phyloP scores from a whole-genome alignment of 768 basidiomycete genomes.

The Thelephora ganbajun region DNA sequence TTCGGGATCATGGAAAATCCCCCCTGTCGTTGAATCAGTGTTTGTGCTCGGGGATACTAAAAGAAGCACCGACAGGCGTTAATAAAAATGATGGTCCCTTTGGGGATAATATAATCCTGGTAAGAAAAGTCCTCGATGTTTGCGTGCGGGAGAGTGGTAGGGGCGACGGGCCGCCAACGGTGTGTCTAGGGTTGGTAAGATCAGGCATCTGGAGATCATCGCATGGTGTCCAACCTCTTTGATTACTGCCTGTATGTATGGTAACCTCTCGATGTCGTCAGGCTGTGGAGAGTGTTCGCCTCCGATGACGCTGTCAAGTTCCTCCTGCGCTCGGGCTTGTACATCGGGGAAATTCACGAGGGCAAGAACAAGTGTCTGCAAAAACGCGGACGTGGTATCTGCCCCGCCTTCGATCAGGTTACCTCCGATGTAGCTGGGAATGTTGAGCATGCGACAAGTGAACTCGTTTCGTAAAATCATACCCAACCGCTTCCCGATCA shows the following conservation, averaged over 20 bases:
- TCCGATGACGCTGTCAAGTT: conserved; percentile 15
- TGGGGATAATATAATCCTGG: neutral
- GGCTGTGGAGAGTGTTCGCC: conserved; percentile 11
- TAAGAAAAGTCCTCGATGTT: neutral
- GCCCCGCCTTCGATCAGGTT: conserved; percentile 19
- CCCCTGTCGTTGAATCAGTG: neutral
- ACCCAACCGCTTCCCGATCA: conserved; percentile 14
- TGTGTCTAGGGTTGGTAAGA: neutral
- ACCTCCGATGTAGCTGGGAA: conserved; percentile 17
- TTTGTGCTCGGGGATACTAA: no score
- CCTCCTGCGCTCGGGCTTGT: conserved; percentile 15
- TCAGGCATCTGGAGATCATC: neutral
- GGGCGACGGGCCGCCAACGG: neutral
- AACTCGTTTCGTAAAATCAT: conserved; percentile 1
- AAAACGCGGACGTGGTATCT: conserved; percentile 13
- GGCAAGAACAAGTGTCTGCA: conserved; percentile 11
- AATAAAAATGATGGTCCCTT: neutral
- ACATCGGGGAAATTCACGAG: conserved; percentile 13
- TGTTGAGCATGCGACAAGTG: neutral
- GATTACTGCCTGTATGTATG: conserved; percentile 16
- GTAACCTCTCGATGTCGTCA: conserved; percentile 14
- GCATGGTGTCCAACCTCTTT: conserved; percentile 3
- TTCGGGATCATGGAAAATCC: conserved; percentile 51
- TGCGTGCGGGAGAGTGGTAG: neutral
- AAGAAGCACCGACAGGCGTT: neutral